A percentile compares a stretch with the other conserved stretches of the same genome.
Conservation (phyloP, 148 eudicot genomes). For the Amaranthus palmeri region DNA sequence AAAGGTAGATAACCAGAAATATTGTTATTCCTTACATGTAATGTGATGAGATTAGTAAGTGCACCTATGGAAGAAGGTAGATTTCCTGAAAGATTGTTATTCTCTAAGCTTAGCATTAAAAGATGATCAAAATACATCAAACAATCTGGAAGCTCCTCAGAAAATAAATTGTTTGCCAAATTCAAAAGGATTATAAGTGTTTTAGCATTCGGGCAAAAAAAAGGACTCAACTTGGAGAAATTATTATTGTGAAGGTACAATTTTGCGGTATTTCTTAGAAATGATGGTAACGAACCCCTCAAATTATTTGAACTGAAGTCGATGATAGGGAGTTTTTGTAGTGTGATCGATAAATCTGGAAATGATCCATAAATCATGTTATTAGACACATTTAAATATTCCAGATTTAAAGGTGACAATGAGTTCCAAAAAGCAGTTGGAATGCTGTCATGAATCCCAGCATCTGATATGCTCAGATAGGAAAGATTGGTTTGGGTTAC, state of each 20-base stretch:
- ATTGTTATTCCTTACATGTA: no score
- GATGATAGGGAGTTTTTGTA: neutral
- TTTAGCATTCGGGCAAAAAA: neutral
- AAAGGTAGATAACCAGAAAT: neutral
- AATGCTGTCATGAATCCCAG: neutral
- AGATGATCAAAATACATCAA: no score
- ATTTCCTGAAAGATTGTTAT: no score
- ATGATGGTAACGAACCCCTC: slow-evolving; percentile 1
- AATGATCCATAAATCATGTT: neutral
- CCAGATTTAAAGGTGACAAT: neutral
- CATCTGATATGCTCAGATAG: neutral
- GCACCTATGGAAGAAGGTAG: no score
- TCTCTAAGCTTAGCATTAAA: no score
- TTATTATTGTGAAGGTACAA: neutral
- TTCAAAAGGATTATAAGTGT: no score
- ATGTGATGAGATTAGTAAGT: no score
- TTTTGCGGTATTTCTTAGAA: neutral
- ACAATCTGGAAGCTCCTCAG: no score
- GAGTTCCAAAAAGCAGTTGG: slow-evolving; percentile 14
- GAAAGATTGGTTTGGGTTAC: neutral
- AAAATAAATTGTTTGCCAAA: no score
- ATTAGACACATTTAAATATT: neutral
- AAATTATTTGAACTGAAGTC: slow-evolving; percentile 3
- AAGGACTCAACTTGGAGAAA: neutral
- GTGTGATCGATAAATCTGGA: slow-evolving; percentile 1